Base-by-base conservation (phyloP, 805 yeast species). In the Lachancea cidri region DNA sequence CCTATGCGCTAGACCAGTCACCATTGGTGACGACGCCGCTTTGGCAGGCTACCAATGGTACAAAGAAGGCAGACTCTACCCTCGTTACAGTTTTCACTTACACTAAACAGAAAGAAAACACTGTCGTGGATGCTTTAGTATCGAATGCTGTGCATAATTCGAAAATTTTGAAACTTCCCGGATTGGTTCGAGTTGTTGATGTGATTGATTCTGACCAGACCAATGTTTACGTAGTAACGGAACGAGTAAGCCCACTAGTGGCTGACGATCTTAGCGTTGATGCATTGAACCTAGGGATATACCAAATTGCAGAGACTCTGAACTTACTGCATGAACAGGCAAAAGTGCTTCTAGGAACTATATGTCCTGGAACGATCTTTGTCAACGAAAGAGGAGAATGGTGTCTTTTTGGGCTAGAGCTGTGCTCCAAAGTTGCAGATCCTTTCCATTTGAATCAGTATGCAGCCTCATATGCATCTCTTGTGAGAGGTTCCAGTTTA, bases 331-430 rank as follows among this genome's bases (percentile, higher is more conserved):
- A 53, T 34, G 50, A 27, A 55, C 47, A 44, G 22, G 47, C 44
- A 7, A 34, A 44, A 31, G 75, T 82, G 18, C 66, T 83, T 4
- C 83, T 85, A 54, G 91, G 88, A 4, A 77, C 78, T 44, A 48
- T 86, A 9, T 70, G 74, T 43, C 49, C 65, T 15, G 68, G 74
- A 31, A 74, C 84, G 1, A 72, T 89, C 1, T 88, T 67, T 57
- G 79, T 86, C 13, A 82, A 76, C 41, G 73, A 70, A 22, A 55
- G 69, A 13, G 95, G 96, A 11, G 94, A 84, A 54, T 86, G 95
- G 91, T 81, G 78, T 44, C 57, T 89, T 19, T 83, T 84, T 44
- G 95, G 96, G 1, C 79, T 88, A 53, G 97, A 89, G 60, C 41
- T 58, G 27, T 58, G 62, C 3, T 64, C 64, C 1, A 66, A 85